Base-by-base conservation (phyloP, 2,329 filamentous ascomycete species). In the Penicillium crustosum region DNA sequence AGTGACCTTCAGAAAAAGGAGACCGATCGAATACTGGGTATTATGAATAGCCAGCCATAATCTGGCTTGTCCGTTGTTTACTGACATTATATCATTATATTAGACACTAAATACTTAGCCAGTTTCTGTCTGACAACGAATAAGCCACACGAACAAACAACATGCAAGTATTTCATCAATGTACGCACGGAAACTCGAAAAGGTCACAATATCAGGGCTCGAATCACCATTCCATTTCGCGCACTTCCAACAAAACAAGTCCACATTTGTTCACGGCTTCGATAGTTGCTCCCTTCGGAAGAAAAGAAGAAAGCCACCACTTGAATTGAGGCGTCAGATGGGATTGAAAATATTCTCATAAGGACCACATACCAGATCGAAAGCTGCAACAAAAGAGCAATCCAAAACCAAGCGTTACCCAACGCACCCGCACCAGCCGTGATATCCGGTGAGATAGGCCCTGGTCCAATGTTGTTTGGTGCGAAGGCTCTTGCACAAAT, bases 391-490 rank as follows among this genome's bases (percentile, higher is more conserved):
- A 79, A 58, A 36, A 89, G 67, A 49, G 81, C 83, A 57, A 87
- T 75, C 86, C 86, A 88, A 69, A 88, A 87, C 78, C 81, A 83
- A 17, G 78, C 75, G 57, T 80, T 79, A 13, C 73, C 78, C 38
- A 85, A 68, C 13, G 77, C 73, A 39, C 72, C 71, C 25, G 78
- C 69, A 0, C 79, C 78, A 53, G 78, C 77, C 17, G 80, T 81
- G 60, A 88, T 80, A 70, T 87, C 83, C 0, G 86, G 86, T 61
- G 86, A 88, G 19, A 87, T 84, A 3, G 79, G 75, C 1, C 85
- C 84, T 2, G 86, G 86, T 0, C 86, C 86, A 25, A 84, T 77
- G 7, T 78, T 81, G 69, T 88, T 83, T 0, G 86, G 86, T 10
- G 83, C 84, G 52, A 81, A 82, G 4, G 83, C 84, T 51, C 86